phyloP scores from a whole-genome alignment of 1,284 basidiomycete species.

The Leucoagaricus sp. region DNA sequence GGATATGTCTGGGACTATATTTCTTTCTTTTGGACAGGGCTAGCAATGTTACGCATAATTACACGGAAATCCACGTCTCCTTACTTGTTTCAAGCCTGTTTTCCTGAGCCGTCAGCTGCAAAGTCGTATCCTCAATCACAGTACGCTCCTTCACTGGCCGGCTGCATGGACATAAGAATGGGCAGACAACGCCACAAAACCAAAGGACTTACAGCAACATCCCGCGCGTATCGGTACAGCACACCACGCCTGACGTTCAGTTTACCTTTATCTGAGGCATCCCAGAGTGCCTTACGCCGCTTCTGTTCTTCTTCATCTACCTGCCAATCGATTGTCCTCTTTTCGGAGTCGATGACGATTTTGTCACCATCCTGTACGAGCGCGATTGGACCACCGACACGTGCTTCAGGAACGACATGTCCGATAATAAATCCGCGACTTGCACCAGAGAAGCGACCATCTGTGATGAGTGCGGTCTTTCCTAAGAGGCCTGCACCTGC shows the following conservation, averaged over 20 bases:
- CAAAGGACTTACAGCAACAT: constrained; percentile 67
- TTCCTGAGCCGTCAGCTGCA: neutral
- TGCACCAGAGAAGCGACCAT: constrained; percentile 92
- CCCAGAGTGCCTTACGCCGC: constrained; percentile 74
- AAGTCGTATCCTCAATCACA: constrained; percentile 51
- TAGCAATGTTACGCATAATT: neutral
- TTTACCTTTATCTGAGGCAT: constrained; percentile 56
- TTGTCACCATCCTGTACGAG: constrained; percentile 91
- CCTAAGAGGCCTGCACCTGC: constrained; percentile 92
- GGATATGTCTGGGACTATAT: neutral
- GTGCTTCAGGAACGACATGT: constrained; percentile 93
- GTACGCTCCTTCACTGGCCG: constrained; percentile 38
- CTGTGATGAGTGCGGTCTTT: constrained; percentile 92
- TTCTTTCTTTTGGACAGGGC: neutral
- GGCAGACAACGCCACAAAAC: neutral
- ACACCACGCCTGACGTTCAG: constrained; percentile 76
- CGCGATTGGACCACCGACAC: constrained; percentile 92
- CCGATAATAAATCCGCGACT: constrained; percentile 62
- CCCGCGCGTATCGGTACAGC: constrained; percentile 74
- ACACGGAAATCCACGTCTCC: neutral
- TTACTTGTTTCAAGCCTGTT: neutral
- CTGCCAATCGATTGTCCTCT: constrained; percentile 79
- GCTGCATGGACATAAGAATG: constrained; percentile 12
- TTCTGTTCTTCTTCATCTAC: constrained; percentile 82
- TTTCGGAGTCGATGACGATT: constrained; percentile 81